Base-by-base conservation (phyloP, 257 asterid genomes). In the Scutellaria minor region DNA sequence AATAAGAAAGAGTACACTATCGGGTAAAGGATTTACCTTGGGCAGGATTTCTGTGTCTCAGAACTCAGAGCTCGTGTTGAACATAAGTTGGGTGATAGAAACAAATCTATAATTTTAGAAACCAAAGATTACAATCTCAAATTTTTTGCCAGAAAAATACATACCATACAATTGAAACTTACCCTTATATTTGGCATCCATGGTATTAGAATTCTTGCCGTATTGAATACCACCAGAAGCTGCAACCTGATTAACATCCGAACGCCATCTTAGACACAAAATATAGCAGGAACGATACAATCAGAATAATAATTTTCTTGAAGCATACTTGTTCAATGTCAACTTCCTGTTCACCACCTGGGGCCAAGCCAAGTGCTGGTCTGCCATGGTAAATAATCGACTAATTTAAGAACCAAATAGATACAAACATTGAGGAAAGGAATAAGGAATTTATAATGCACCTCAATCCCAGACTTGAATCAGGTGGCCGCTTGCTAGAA, bases 61-160 rank as follows among this genome's bases (percentile, higher is more conserved):
- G 86, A 75, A 71, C 71, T 75, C 63, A 40, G 64, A 45, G 80
- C 70, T 68, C 61, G 70, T 55, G 71, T 53, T 60, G 79, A 62
- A 70, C 78, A 47, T 64, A 70, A 72, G 77, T 71, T 79, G 60
- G 86, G 75, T 45, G 84, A 70, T 48, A 53, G 80, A 58, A 67
- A 71, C 63, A 73, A 80, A 76, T 86, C 96, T 90, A 78, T 55
- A 67, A 31, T 31, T 53, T 59, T 59, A 35, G 74, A 77, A 70
- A 71, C 22, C 41, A 72, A 35, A 48, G 70, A 15, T 72, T 35
- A 61, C 13, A 37, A 58, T 37, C 45, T 54, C 51, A 69, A 35
- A 67, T 24, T 46, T 46, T 67, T 45, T 51, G 56, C 46, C 64
- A 53, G 62, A 56, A 13, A 9, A 27, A 15, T 24, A 39, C 18